Evolutionary conservation across 164 flowering plant species (phyloP).

Genomic region (Nymphaea thermarum): DNA sequence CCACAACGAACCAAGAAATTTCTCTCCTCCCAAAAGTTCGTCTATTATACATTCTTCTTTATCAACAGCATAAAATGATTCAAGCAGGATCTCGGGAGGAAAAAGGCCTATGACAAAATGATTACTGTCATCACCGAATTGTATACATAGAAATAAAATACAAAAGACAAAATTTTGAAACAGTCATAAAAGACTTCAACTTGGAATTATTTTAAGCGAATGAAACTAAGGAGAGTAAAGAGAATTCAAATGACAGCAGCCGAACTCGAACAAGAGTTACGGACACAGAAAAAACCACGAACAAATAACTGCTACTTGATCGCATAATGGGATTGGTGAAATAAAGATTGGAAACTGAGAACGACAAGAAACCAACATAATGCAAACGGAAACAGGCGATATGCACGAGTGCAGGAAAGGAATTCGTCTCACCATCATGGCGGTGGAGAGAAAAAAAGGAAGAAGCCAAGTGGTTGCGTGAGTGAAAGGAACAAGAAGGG

Average conservation of each 20-base stretch:
- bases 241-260: no score
- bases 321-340: not conserved
- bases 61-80: no score
- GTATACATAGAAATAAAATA: not conserved
- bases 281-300: not conserved
- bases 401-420: not conserved
- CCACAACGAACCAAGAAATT: no score
- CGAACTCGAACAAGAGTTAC: not conserved
- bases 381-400: not conserved
- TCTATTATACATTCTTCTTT: no score
- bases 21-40: no score
- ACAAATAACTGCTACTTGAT: not conserved
- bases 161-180: not conserved
- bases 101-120: not conserved
- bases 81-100: no score
- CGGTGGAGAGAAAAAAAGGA: not conserved
- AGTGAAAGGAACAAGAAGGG: not conserved
- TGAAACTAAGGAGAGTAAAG: not conserved
- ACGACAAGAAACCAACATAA: not conserved
- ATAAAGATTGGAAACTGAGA: not conserved
- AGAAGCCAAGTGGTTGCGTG: not conserved
- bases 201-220: no score
- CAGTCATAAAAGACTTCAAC: not conserved
- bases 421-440: not conserved
- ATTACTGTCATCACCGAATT: not conserved